Base-by-base conservation (phyloP, 176 grass and related monocot genomes). In the Aegilops tauschii region DNA sequence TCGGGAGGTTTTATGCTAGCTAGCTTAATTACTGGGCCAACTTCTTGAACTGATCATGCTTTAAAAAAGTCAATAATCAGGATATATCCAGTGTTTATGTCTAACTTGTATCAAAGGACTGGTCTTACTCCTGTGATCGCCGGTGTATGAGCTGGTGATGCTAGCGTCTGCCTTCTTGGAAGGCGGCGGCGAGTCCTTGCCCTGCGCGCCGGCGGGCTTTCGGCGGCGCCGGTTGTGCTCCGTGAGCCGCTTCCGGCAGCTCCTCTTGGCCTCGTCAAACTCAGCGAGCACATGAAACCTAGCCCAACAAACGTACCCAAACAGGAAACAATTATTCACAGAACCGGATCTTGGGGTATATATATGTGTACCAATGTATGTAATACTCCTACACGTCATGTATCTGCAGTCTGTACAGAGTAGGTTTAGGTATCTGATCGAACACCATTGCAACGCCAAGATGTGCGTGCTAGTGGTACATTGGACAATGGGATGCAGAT, bases 221-320 rank as follows among this genome's bases (percentile, higher is more conserved):
- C 93, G 78, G 54, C 93, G 86, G 20, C 93, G 90, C 32, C 93
- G 90, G 88, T 95, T 95, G 93, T 95, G 88, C 74, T 92, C 93
- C 5, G 90, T 91, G 27, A 90, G 88, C 74, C 93, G 86, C 88
- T 88, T 92, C 58, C 90, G 77, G 70, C 93, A 95, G 83, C 88
- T 95, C 52, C 93, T 90, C 70, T 95, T 95, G 54, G 85, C 83
- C 13, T 90, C 93, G 13, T 95, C 93, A 73, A 95, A 95, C 44
- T 95, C 93, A 5, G 76, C 31, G 62, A 95, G 85, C 76, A 88
- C 85, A 84, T 95, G 93, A 80, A 95, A 95, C 86, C 93, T 95
- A 74, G 12, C 31, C 31, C 68, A 28, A 35, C 65, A 49, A 44
- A 31, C 47, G 18, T 58, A 58, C 54, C 54, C 7, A 1, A 69